A percentile compares a stretch with the other conserved stretches of the same genome.
phyloP scores from a whole-genome alignment of 768 basidiomycete species.

The Boletus pseudopeckii region DNA sequence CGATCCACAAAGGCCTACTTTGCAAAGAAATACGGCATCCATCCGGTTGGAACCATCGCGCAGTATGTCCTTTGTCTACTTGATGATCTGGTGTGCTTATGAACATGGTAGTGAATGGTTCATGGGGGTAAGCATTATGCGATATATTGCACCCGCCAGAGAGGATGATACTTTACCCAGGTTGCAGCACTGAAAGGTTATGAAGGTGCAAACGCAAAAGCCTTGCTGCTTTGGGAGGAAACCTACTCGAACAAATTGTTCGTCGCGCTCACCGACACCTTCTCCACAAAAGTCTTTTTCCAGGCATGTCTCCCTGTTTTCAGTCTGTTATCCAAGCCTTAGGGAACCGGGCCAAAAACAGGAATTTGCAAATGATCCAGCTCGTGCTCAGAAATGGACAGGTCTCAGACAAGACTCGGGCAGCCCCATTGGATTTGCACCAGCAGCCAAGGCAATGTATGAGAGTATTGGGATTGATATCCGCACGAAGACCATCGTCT shows the following conservation, averaged over 20 bases:
- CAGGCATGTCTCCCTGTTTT: slow-evolving; percentile 41
- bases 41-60: slow-evolving; percentile 78
- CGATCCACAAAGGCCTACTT: slow-evolving; percentile 61
- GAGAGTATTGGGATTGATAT: slow-evolving; percentile 64
- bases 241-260: slow-evolving; percentile 57
- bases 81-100: slow-evolving; percentile 1
- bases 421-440: slow-evolving; percentile 79
- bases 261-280: slow-evolving; percentile 92
- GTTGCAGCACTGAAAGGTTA: slow-evolving; percentile 85
- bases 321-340: background rate
- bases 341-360: slow-evolving; percentile 22
- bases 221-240: slow-evolving; percentile 84
- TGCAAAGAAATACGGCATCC: slow-evolving; percentile 68
- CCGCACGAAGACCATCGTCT: slow-evolving; percentile 68
- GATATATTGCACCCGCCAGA: background rate
- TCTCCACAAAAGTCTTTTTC: slow-evolving; percentile 85
- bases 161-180: slow-evolving; percentile 34
- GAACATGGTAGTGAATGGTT: slow-evolving; percentile 70
- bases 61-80: slow-evolving; percentile 54
- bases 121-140: slow-evolving; percentile 62
- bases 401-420: slow-evolving; percentile 94
- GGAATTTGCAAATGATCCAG: slow-evolving; percentile 58
- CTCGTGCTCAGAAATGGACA: slow-evolving; percentile 67
- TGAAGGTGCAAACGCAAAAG: slow-evolving; percentile 63
- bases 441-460: slow-evolving; percentile 70